Percentiles rank a stretch among this genome's conserved stretches.
Conservation (phyloP, 1,284 basidiomycete genomes). For the Ganoderma sinense region DNA sequence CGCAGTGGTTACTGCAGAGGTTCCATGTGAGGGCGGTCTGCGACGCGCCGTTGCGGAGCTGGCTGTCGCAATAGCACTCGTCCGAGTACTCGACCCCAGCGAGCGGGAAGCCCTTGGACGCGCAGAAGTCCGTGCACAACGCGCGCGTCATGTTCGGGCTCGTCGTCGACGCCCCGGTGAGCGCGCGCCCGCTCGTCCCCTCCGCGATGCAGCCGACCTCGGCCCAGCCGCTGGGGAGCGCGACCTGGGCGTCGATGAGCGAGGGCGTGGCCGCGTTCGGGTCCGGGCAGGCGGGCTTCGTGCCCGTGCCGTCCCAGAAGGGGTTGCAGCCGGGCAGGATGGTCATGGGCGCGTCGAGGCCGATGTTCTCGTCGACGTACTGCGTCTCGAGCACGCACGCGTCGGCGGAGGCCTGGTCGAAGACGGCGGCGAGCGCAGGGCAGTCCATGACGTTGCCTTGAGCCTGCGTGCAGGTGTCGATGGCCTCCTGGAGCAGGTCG, state of each 20-base stretch:
- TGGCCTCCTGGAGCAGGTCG: constrained; percentile 37
- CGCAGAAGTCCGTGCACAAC: constrained; percentile 36
- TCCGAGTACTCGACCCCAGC: constrained; percentile 38
- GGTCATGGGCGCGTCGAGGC: constrained; percentile 31
- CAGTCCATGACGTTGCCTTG: constrained; percentile 35
- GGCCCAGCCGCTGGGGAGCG: constrained; percentile 36
- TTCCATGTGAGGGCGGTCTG: constrained; percentile 30
- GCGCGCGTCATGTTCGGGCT: constrained; percentile 35
- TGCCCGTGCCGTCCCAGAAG: constrained; percentile 32
- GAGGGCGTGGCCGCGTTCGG: constrained; percentile 19
- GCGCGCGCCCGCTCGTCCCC: constrained; percentile 37
- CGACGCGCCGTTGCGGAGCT: constrained; percentile 38
- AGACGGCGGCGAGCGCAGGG: constrained; percentile 31
- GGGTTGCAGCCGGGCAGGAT: constrained; percentile 42
- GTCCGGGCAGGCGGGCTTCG: constrained; percentile 27
- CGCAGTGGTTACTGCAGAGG: constrained; percentile 37
- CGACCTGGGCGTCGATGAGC: constrained; percentile 26
- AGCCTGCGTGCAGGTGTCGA: constrained; percentile 38
- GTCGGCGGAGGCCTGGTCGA: constrained; percentile 32
- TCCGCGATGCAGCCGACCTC: constrained; percentile 40
- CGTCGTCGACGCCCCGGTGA: constrained; percentile 34
- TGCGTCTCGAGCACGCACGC: constrained; percentile 35
- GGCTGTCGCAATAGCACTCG: constrained; percentile 42
- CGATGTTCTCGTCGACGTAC: constrained; percentile 38
- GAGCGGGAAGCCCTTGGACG: constrained; percentile 35